Percentiles rank a stretch among this genome's conserved stretches.
phyloP scores from a whole-genome alignment of 495 filamentous ascomycete genomes.

The Durotheca rogersii region DNA sequence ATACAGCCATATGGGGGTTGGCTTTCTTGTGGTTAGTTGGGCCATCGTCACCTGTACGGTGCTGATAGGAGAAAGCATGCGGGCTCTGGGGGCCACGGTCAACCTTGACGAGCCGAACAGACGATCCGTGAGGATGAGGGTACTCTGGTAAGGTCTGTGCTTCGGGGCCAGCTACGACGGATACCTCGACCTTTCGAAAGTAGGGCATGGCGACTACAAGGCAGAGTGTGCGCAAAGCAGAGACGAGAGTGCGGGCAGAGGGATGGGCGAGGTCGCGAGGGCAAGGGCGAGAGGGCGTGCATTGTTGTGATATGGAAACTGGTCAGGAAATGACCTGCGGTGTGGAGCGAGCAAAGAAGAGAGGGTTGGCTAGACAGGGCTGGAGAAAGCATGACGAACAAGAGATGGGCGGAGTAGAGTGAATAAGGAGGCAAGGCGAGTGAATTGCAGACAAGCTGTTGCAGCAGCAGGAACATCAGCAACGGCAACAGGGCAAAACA shows the following conservation, averaged over 20 bases:
- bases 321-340: too few relatives aligned
- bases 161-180: slow-evolving; percentile 36
- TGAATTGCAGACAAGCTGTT: too few relatives aligned
- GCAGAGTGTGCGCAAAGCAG: background rate
- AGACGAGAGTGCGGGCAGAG: background rate
- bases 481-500: too few relatives aligned
- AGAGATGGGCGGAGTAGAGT: background rate
- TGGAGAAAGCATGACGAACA: background rate
- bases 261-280: background rate
- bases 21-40: slow-evolving; percentile 34
- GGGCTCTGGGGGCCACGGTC: slow-evolving; percentile 5
- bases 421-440: background rate
- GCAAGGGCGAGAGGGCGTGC: background rate
- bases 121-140: slow-evolving; percentile 53
- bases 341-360: too few relatives aligned
- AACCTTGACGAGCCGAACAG: slow-evolving; percentile 33
- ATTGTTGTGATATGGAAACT: too few relatives aligned
- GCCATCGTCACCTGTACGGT: slow-evolving; percentile 15
- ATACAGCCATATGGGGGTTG: slow-evolving; percentile 47
- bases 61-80: too few relatives aligned
- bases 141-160: slow-evolving; percentile 46
- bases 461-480: too few relatives aligned
- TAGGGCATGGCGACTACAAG: slow-evolving; percentile 43
- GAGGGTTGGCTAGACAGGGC: too few relatives aligned
- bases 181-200: slow-evolving; percentile 49